Base-by-base conservation (phyloP, 768 basidiomycete genomes). In the Russula griseocarnosa region DNA sequence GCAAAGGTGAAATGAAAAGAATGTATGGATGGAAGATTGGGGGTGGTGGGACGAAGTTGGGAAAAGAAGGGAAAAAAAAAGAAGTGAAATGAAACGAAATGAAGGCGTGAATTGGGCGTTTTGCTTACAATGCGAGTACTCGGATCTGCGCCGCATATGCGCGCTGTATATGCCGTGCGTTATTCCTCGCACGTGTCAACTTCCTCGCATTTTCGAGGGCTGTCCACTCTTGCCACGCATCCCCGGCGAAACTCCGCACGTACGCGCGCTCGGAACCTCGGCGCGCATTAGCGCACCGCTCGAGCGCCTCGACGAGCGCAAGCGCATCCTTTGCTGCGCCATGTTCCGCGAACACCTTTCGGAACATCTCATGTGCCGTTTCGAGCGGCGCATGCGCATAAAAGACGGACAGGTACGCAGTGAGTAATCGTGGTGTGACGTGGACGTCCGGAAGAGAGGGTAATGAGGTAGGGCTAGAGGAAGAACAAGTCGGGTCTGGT, bases 331-430 rank as follows among this genome's bases (percentile, higher is more conserved):
- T 77, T 51, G 62, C 60, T 1, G 87, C 72, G 0, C 69, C 75
- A 1, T 76, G 66, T 11, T 80, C 71, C 22, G 75, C 72, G 64
- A 82, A 90, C 3, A 87, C 63, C 5, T 71, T 73, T 64, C 78
- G 73, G 72, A 88, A 93, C 9, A 71, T 72, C 9, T 79, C 77
- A 32, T 76, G 74, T 3, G 82, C 76, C 2, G 70, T 71, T 30
- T 82, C 79, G 47, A 94, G 74, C 0, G 74, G 70, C 5, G 79
- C 74, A 67, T 88, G 87, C 3, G 74, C 72, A 69, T 88, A 88
- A 71, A 86, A 82, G 0, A 94, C 88, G 14, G 88, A 84, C 55
- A 97, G 76, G 71, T 92, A 98, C 3, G 93, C 83, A 68, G 88
- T 91, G 67, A 94, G 69, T 7, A 97, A 80, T 1, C 82, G 79